These are phyloP conservation scores for Oryza coarctata DNA, from an alignment of 176 grass and related monocot genomes.

Conservation along the genomic window DNA sequence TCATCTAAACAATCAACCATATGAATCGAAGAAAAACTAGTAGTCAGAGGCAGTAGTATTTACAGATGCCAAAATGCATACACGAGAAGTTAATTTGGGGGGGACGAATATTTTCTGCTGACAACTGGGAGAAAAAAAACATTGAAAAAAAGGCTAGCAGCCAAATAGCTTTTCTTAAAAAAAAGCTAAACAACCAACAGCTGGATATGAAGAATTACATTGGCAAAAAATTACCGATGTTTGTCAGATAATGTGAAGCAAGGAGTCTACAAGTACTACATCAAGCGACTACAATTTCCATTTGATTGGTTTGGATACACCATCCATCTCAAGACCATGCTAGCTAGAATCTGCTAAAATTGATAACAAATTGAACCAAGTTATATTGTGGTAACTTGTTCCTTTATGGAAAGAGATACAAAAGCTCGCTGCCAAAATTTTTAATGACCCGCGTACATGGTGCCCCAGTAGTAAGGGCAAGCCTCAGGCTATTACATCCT, in stretches of 20 bases:
- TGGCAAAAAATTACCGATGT: neutral
- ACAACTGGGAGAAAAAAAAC: neutral
- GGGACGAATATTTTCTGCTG: neutral
- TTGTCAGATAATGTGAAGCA: neutral
- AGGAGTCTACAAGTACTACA: neutral
- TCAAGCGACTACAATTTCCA: no score
- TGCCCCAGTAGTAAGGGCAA: constrained; percentile 10
- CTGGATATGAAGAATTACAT: neutral
- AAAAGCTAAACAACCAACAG: no score
- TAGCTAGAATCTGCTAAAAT: neutral
- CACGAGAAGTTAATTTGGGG: neutral
- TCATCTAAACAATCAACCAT: neutral
- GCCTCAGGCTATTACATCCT: constrained; percentile 5
- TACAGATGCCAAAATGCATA: neutral
- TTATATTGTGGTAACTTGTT: neutral
- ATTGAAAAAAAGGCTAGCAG: neutral
- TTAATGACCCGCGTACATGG: neutral
- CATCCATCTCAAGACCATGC: neutral
- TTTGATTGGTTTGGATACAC: neutral
- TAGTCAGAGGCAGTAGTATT: no score
- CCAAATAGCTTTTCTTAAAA: no score
- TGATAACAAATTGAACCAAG: neutral
- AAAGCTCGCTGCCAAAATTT: constrained; percentile 29
- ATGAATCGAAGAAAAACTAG: neutral
- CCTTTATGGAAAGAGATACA: neutral